Evolutionary conservation across 495 filamentous ascomycete species (phyloP), one percentile per base, ranked within the genome.

Genomic region (Cenococcum geophilum): DNA sequence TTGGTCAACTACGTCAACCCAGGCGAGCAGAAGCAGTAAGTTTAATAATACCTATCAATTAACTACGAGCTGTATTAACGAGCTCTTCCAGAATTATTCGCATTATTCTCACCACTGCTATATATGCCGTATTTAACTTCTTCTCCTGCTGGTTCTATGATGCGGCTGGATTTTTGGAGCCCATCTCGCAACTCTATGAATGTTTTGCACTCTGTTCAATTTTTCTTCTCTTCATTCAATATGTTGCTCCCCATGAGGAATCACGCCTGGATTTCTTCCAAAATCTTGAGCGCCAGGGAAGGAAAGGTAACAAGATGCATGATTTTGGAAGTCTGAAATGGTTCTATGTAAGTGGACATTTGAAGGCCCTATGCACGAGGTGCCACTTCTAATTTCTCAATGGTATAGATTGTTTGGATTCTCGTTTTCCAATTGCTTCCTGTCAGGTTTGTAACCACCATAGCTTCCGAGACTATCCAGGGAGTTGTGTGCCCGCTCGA

Each of bases 81-180:
- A 47, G 4, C 18, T 22, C 37, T 37, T 32, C 27, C 6, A 18
- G 48, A 36, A 49, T 58, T 55, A 45, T 61, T 21, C 48, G 59
- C 4, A 61, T 62, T 11, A 45, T 57, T 16, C 22, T 62, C 40
- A 62, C 60, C 8, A 53, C 60, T 11, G 27, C 53, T 16, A 49
- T 62, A 16, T 62, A 57, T 34, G 53, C 52, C 6, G 57, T 62
- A 18, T 57, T 62, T 42, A 48, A 56, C 36, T 62, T 62, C 54
- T 62, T 57, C 20, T 56, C 32, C 6, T 23, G 48, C 14, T 57
- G 60, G 40, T 49, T 49, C 16, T 62, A 62, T 40, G 32, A 57
- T 36, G 20, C 36, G 32, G 60, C 53, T n/a, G 37, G 51, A 3
- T 62, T 47, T 20, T 45, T 62, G 11, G 53, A 62, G 21, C 40